Conservation (phyloP, 192 early-diverging fungal genomes). For the Mycoemilia scoparia region DNA sequence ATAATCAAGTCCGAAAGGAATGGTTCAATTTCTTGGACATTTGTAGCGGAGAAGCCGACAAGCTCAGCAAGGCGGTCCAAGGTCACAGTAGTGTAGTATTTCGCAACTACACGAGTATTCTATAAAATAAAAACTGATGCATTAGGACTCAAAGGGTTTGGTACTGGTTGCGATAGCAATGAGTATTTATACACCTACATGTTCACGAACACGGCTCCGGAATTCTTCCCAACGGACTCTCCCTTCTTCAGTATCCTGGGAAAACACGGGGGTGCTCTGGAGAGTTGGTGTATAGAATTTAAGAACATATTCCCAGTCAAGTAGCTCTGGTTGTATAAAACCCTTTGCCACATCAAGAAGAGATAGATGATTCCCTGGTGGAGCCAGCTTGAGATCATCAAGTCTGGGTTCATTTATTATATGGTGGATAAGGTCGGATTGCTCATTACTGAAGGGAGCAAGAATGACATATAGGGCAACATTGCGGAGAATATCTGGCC, state of each 20-base stretch:
- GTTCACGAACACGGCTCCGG: conserved; percentile 90
- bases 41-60: conserved; percentile 66
- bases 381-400: conserved; percentile 48
- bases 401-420: conserved; percentile 67
- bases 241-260: conserved; percentile 49
- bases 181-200: too few relatives aligned
- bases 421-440: conserved; percentile 81
- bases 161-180: background rate
- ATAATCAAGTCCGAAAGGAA: conserved; percentile 89
- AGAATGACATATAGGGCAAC: conserved; percentile 75
- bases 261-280: conserved; percentile 57
- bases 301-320: conserved; percentile 89
- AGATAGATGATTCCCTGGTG: too few relatives aligned
- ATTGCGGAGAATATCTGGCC: conserved; percentile 56
- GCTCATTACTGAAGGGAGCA: conserved; percentile 89
- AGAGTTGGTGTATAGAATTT: conserved; percentile 68
- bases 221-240: conserved; percentile 62
- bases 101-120: conserved; percentile 92
- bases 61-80: conserved; percentile 74
- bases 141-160: background rate
- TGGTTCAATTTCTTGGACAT: conserved; percentile 77
- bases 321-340: conserved; percentile 83
- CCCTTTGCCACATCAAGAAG: conserved; percentile 68
- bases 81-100: conserved; percentile 84
- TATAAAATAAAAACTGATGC: background rate